Evolutionary conservation across 306 rosid genomes (phyloP), one percentile per base, ranked within the genome.

Genomic region (Rosa persica): DNA sequence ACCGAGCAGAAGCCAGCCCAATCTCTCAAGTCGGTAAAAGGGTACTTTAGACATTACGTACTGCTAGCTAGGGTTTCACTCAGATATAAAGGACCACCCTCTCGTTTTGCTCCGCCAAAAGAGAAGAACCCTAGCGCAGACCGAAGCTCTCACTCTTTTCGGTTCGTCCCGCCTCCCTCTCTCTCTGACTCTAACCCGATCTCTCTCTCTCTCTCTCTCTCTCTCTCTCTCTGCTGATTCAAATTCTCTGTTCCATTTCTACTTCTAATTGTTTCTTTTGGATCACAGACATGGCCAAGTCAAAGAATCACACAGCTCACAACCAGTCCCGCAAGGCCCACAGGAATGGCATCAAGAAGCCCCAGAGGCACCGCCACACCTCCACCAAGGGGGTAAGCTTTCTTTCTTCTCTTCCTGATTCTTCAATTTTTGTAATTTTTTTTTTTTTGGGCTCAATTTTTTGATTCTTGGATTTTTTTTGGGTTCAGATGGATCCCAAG

Each of bases 291-390:
- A 96, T 96, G 99, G 99, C 99, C 7, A 96, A 96, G 97, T 96
- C 99, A 72, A 96, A 96, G 99, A 96, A 96, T 65, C 98, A 96
- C 94, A 96, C 99, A 0, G 97, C 99, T 47, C 99, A 96, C 96
- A 96, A 96, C 86, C 99, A 96, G 74, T 96, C 99, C 70, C 85
- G 80, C 88, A 96, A 96, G 86, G 99, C 99, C n/a, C 99, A 96
- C 86, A 89, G 85, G 82, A 96, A 96, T 42, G 98, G 99, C 76
- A 96, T 96, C 89, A 96, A 96, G 81, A 96, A 96, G 84, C 99
- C 99, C 52, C 86, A 82, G 88, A 93, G 73, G 92, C 98, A 96
- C 42, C 98, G 99, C 81, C 94, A 91, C 90, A 93, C 93, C 67
- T 93, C 99, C 76, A 96, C 99, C 85, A 96, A 93, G 88, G 97